phyloP scores from a whole-genome alignment of 345 rosid genomes.

The Conringia planisiliqua region DNA sequence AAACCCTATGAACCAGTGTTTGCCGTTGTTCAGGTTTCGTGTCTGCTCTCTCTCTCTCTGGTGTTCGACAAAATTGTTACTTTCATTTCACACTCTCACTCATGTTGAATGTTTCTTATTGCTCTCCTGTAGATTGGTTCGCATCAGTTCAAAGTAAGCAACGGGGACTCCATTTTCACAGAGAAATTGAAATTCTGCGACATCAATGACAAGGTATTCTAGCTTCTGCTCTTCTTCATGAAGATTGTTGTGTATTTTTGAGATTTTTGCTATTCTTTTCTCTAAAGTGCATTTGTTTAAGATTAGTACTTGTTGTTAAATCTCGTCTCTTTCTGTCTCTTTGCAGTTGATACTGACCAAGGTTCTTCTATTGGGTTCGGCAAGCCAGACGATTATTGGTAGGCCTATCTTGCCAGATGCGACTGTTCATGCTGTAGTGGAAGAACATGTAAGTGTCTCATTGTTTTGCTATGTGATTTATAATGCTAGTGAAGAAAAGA shows the following conservation, averaged over 20 bases:
- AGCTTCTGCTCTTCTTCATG: background rate
- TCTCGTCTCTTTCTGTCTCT: background rate
- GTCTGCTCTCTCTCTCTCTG: background rate
- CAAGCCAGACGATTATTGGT: constrained; percentile 70
- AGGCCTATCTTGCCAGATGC: constrained; percentile 85
- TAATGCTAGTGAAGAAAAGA: background rate
- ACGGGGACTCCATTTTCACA: constrained; percentile 71
- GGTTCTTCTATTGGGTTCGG: constrained; percentile 82
- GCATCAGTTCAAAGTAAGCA: constrained; percentile 95
- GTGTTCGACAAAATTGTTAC: background rate
- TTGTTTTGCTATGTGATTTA: background rate
- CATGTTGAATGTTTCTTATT: background rate
- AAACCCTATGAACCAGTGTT: constrained; percentile 74
- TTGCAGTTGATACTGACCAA: constrained; percentile 80
- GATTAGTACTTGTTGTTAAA: background rate
- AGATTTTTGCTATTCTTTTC: background rate
- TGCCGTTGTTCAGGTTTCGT: constrained; percentile 85
- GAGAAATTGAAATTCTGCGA: constrained; percentile 93
- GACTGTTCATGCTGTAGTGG: constrained; percentile 88
- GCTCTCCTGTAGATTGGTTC: constrained; percentile 62
- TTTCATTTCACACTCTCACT: background rate
- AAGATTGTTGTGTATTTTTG: background rate
- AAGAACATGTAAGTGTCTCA: constrained; percentile 81
- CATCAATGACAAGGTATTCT: constrained; percentile 70
- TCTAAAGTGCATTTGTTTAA: background rate